A percentile compares a stretch with the other conserved stretches of the same genome.
Evolutionary conservation across 228 moss, liverwort and hornwort species (phyloP).

Genomic region (Sphagnum fallax): DNA sequence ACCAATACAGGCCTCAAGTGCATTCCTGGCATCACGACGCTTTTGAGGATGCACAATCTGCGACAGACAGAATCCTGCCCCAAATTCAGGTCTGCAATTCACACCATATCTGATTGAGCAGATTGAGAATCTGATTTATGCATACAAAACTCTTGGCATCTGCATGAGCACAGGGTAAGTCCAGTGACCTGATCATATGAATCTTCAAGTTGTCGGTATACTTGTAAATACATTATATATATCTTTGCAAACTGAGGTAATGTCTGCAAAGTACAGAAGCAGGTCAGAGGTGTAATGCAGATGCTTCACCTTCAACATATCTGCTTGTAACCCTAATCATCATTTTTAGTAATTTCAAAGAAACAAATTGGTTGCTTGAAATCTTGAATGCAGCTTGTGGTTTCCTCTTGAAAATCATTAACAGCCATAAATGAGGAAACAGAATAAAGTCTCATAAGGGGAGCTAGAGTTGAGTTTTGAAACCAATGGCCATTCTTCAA

Average conservation of each 20-base stretch:
- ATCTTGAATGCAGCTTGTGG: not conserved
- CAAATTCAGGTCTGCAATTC: not conserved
- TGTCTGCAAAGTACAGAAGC: slow-evolving; percentile 11
- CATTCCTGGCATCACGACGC: slow-evolving; percentile 57
- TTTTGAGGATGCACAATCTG: slow-evolving; percentile 98
- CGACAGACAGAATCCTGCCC: not conserved
- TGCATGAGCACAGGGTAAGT: not conserved
- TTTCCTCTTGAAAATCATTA: not conserved
- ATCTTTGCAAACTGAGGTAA: slow-evolving; percentile 40
- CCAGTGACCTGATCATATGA: slow-evolving; percentile 61
- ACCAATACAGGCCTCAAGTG: slow-evolving; percentile 79
- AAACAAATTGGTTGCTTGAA: not conserved
- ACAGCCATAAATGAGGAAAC: not conserved
- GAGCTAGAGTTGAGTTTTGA: not conserved
- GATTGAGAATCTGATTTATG: not conserved
- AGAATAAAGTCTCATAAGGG: not conserved
- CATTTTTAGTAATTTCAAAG: not conserved
- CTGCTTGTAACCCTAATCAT: not conserved
- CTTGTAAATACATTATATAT: slow-evolving; percentile 66
- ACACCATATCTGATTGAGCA: too few relatives aligned
- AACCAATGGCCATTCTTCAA: slow-evolving; percentile 33
- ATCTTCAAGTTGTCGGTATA: slow-evolving; percentile 73
- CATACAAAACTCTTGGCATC: not conserved
- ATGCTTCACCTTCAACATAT: not conserved
- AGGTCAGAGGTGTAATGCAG: not conserved